These are phyloP conservation scores for Exophiala xenobiotica DNA, from an alignment of 2,329 filamentous ascomycete genomes.

Conservation along the genomic window DNA sequence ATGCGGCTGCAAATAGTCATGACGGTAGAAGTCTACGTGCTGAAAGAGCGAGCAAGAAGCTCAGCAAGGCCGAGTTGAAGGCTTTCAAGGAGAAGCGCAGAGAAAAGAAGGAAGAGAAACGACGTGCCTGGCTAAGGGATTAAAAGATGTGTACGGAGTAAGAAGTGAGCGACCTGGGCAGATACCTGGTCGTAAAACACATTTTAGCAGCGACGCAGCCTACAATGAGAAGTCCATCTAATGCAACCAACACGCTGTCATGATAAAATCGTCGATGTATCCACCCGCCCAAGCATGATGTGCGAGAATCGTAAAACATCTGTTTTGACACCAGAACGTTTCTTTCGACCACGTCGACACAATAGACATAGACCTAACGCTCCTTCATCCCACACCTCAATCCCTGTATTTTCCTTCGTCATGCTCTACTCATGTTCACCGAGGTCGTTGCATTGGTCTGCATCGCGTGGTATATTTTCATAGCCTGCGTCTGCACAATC, in stretches of 20 bases:
- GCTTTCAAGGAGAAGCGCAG: conserved; percentile 86
- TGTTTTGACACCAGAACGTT: neutral
- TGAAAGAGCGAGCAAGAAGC: conserved; percentile 80
- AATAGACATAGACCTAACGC: neutral
- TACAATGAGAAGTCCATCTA: too few relatives aligned
- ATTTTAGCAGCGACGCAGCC: too few relatives aligned
- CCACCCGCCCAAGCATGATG: neutral
- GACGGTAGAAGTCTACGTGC: conserved; percentile 88
- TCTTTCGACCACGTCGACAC: neutral
- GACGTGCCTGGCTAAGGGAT: conserved; percentile 84
- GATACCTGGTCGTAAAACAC: too few relatives aligned
- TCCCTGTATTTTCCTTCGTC: conserved; percentile 4
- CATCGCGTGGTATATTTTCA: conserved; percentile 57
- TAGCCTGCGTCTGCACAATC: conserved; percentile 57
- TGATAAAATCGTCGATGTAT: neutral
- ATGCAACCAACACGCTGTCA: neutral
- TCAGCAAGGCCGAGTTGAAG: conserved; percentile 82
- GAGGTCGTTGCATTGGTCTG: conserved; percentile 47
- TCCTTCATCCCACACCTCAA: neutral
- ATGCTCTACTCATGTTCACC: conserved; percentile 28
- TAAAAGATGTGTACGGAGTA: too few relatives aligned
- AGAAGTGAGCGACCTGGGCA: too few relatives aligned
- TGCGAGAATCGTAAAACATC: neutral
- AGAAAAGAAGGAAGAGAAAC: conserved; percentile 90
- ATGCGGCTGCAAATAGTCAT: conserved; percentile 86